Conservation (phyloP, 495 filamentous ascomycete genomes). For the Lasiosphaeria hispida region DNA sequence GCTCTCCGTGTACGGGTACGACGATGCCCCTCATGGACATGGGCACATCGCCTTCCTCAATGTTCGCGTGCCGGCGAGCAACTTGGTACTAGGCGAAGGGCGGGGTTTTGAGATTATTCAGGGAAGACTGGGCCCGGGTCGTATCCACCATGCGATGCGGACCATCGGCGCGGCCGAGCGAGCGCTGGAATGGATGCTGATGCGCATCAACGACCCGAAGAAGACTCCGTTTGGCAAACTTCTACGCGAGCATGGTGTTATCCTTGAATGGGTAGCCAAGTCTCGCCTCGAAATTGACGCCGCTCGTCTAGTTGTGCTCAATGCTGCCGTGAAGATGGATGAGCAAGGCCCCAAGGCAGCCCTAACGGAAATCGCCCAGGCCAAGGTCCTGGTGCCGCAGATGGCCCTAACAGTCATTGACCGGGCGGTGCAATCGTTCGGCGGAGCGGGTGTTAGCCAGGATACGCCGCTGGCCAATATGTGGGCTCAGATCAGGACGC, state of each 20-base stretch:
- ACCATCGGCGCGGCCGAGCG: constrained; percentile 81
- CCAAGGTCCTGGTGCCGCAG: constrained; percentile 79
- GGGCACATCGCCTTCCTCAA: constrained; percentile 83
- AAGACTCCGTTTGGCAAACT: constrained; percentile 83
- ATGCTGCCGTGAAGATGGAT: constrained; percentile 89
- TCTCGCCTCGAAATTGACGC: constrained; percentile 89
- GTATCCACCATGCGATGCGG: constrained; percentile 94
- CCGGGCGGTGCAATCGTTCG: constrained; percentile 81
- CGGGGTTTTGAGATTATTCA: constrained; percentile 97
- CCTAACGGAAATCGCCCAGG: constrained; percentile 80
- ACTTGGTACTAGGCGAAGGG: constrained; percentile 84
- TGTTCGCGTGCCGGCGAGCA: constrained; percentile 73
- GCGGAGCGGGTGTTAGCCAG: constrained; percentile 82
- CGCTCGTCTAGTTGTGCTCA: constrained; percentile 79
- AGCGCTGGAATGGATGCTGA: constrained; percentile 85
- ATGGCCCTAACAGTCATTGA: constrained; percentile 79
- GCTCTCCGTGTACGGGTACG: constrained; percentile 87
- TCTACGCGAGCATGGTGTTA: constrained; percentile 80
- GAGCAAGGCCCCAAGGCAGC: constrained; percentile 74
- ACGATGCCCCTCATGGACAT: constrained; percentile 92
- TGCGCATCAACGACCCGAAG: constrained; percentile 81
- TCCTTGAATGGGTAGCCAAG: constrained; percentile 89
- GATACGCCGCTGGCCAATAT: constrained; percentile 85
- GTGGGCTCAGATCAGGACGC: constrained; percentile 80
- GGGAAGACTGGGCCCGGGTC: constrained; percentile 83